These are phyloP conservation scores for Allium sativum DNA, from an alignment of 106 monocot species.

Conservation along the genomic window DNA sequence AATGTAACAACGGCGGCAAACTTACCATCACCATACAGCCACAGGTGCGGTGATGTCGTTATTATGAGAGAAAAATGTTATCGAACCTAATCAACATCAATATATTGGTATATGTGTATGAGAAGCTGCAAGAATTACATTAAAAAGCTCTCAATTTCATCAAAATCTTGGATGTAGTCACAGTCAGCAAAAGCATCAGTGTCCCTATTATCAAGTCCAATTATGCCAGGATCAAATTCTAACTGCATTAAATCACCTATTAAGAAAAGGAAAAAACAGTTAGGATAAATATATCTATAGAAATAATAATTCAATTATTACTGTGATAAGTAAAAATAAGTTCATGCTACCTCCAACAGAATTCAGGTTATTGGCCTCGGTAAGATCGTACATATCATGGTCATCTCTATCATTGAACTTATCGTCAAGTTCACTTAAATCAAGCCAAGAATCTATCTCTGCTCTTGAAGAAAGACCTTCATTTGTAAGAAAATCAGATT, in stretches of 20 bases:
- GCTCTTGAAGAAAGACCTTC: constrained; percentile 28
- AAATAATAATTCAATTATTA: neutral
- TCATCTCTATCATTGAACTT: constrained; percentile 22
- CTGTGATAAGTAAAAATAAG: neutral
- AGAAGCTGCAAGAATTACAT: constrained; percentile 20
- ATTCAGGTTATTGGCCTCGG: constrained; percentile 4
- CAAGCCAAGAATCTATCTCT: constrained; percentile 67
- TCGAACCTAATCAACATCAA: too few species aligned
- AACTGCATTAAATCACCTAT: constrained; percentile 28
- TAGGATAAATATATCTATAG: neutral
- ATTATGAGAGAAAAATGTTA: too few species aligned
- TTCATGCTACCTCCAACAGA: constrained; percentile 20
- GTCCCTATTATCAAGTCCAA: constrained; percentile 31
- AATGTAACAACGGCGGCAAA: too few species aligned
- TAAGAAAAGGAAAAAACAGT: constrained; percentile 16
- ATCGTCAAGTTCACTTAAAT: constrained; percentile 31
- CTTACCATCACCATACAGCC: too few species aligned
- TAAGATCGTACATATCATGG: constrained; percentile 8
- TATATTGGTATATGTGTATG: too few species aligned
- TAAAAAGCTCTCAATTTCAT: constrained; percentile 60
- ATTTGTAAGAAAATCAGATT: constrained; percentile 22
- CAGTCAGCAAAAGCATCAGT: constrained; percentile 43
- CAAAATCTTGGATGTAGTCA: constrained; percentile 48
- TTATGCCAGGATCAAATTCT: constrained; percentile 24
- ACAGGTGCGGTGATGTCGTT: too few species aligned